These are phyloP conservation scores for Metarhizium humberi DNA, from an alignment of 2,329 filamentous ascomycete species.

Conservation along the genomic window DNA sequence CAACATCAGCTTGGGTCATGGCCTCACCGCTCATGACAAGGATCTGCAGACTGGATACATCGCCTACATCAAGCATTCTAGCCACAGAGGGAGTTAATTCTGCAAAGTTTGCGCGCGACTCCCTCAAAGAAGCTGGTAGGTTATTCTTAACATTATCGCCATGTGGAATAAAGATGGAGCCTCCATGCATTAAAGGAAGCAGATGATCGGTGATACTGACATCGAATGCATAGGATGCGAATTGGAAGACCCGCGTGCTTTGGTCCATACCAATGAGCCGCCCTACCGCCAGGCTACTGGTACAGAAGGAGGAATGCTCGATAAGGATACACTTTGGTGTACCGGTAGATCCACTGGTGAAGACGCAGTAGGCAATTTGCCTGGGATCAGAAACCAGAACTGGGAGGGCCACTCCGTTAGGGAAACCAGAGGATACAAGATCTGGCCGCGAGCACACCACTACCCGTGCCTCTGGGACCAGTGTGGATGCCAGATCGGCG, in stretches of 20 bases:
- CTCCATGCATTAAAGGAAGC: background rate
- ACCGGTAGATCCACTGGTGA: background rate
- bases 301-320: background rate
- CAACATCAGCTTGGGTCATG: background rate
- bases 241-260: slow-evolving; percentile 1
- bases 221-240: slow-evolving; percentile 3
- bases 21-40: background rate
- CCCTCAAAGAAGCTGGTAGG: background rate
- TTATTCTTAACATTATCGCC: background rate
- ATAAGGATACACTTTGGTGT: background rate
- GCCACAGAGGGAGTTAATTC: background rate
- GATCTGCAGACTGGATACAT: background rate
- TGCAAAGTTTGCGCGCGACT: background rate
- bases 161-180: slow-evolving; percentile 5
- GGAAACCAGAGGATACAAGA: no score
- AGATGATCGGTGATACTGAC: slow-evolving; percentile 1
- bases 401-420: no score
- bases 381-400: background rate
- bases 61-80: background rate
- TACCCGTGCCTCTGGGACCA: no score
- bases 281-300: background rate
- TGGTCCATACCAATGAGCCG: background rate
- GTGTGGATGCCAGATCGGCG: no score
- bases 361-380: background rate
- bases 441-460: no score